Evolutionary conservation across 2,329 filamentous ascomycete species (phyloP).

Genomic region (Penicillium sclerotigenum): DNA sequence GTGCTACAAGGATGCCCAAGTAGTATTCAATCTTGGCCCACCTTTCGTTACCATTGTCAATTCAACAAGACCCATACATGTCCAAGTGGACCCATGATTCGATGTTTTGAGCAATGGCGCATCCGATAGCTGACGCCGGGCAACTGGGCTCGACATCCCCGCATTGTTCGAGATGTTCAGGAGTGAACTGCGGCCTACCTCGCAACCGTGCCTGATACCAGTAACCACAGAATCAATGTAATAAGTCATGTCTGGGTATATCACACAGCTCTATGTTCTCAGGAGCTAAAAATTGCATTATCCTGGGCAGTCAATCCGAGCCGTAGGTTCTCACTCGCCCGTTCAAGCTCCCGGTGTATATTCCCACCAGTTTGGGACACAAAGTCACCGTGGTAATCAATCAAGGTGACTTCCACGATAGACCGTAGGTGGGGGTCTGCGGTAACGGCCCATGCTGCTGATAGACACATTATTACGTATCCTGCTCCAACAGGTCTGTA

Average conservation of each 20-base stretch:
- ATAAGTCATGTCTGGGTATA: background rate
- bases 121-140: background rate
- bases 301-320: conserved; percentile 3
- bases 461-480: conserved; percentile 30
- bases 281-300: background rate
- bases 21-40: background rate
- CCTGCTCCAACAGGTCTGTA: conserved; percentile 35
- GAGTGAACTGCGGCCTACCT: background rate
- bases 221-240: background rate
- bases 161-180: background rate
- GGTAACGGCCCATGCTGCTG: conserved; percentile 25
- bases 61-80: background rate
- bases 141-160: no score
- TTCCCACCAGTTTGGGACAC: background rate
- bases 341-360: conserved; percentile 7
- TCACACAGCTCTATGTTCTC: background rate
- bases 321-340: conserved; percentile 10
- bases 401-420: conserved; percentile 16
- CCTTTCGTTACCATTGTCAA: background rate
- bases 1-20: background rate
- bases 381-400: conserved; percentile 30
- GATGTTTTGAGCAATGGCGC: background rate
- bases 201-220: background rate
- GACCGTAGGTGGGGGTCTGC: conserved; percentile 17
- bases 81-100: no score